Conservation (phyloP, 1,284 basidiomycete species). For the Acaromyces ingoldii region DNA sequence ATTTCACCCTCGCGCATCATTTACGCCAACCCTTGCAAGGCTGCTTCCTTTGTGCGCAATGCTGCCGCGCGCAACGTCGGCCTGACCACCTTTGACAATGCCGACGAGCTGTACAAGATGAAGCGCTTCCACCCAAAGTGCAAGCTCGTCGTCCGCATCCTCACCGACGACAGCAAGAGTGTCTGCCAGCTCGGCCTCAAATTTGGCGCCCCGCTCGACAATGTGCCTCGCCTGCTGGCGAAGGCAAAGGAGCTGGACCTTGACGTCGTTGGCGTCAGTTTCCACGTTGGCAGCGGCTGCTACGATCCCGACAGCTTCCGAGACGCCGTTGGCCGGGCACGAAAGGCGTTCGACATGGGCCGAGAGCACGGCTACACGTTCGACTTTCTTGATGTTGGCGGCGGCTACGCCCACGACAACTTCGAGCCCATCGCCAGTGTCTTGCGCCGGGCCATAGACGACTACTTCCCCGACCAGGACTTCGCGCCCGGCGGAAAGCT, state of each 20-base stretch:
- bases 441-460: conserved; percentile 67
- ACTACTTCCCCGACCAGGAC: conserved; percentile 71
- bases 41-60: conserved; percentile 81
- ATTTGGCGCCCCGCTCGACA: conserved; percentile 84
- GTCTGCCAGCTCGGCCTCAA: conserved; percentile 90
- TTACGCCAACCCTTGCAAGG: conserved; percentile 99
- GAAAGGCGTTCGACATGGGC: conserved; percentile 82
- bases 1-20: conserved; percentile 66
- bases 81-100: conserved; percentile 97
- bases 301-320: conserved; percentile 85
- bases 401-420: conserved; percentile 86
- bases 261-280: conserved; percentile 88
- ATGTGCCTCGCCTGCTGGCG: conserved; percentile 72
- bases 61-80: conserved; percentile 74
- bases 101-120: conserved; percentile 95
- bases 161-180: conserved; percentile 94
- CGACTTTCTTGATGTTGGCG: conserved; percentile 82
- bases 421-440: conserved; percentile 77
- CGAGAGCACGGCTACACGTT: conserved; percentile 75
- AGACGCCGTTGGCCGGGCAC: conserved; percentile 81
- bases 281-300: conserved; percentile 96
- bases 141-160: conserved; percentile 85
- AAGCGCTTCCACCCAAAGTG: conserved; percentile 74
- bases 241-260: conserved; percentile 76
- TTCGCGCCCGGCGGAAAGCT: conserved; percentile 43